Percentiles rank a stretch among this genome's conserved stretches.
phyloP scores from a whole-genome alignment of 805 yeast genomes.

The Sugiyamaella floridensis region DNA sequence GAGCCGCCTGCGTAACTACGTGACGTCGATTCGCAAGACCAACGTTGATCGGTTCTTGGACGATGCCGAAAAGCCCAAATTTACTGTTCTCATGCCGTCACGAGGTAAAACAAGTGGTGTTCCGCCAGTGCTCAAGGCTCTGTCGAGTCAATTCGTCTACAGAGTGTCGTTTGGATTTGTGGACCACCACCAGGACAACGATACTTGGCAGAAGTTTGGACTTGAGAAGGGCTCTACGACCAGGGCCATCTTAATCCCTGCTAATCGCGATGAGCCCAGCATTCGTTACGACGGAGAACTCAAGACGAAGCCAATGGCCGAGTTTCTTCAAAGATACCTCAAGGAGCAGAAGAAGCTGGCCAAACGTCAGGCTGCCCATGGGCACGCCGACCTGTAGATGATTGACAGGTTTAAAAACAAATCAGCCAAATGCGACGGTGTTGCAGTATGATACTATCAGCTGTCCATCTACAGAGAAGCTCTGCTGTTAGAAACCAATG shows the following conservation, averaged over 20 bases:
- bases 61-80: slow-evolving; percentile 21
- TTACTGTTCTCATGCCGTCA: slow-evolving; percentile 25
- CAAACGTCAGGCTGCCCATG: background rate
- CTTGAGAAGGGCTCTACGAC: slow-evolving; percentile 19
- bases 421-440: slow-evolving; percentile 25
- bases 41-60: slow-evolving; percentile 22
- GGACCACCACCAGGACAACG: slow-evolving; percentile 21
- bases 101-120: slow-evolving; percentile 22
- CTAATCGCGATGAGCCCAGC: slow-evolving; percentile 19
- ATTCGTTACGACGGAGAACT: slow-evolving; percentile 26
- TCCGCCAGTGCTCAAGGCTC: slow-evolving; percentile 27
- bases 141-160: slow-evolving; percentile 28
- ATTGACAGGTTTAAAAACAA: background rate
- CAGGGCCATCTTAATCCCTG: slow-evolving; percentile 21
- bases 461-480: slow-evolving; percentile 21
- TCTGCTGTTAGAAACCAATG: slow-evolving; percentile 4
- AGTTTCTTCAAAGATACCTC: slow-evolving; percentile 17
- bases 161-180: slow-evolving; percentile 25
- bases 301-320: slow-evolving; percentile 20
- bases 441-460: slow-evolving; percentile 21
- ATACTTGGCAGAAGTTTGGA: slow-evolving; percentile 23
- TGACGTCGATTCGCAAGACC: slow-evolving; percentile 20
- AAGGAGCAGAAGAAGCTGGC: background rate
- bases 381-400: background rate
- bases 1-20: slow-evolving; percentile 26